phyloP scores from a whole-genome alignment of 2,329 filamentous ascomycete genomes.

The Talaromyces pinophilus region DNA sequence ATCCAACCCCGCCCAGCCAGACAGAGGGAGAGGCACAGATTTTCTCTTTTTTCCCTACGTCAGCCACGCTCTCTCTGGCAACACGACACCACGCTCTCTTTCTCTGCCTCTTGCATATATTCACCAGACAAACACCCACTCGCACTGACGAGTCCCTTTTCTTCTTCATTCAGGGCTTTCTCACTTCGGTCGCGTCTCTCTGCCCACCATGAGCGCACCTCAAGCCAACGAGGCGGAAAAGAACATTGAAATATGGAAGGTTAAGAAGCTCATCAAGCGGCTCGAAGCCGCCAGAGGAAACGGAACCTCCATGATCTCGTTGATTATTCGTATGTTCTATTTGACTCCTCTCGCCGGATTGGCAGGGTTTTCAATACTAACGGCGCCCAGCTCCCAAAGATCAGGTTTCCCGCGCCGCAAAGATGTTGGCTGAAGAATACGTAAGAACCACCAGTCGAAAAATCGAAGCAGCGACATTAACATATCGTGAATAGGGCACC shows the following conservation, averaged over 20 bases:
- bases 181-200: slow-evolving; percentile 21
- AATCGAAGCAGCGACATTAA: neutral
- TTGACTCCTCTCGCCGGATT: slow-evolving; percentile 11
- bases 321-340: slow-evolving; percentile 84
- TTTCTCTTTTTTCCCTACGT: slow-evolving; percentile 1
- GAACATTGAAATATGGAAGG: slow-evolving; percentile 87
- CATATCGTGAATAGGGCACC: slow-evolving; percentile 63
- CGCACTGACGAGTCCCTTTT: slow-evolving; percentile 1
- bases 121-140: neutral
- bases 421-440: slow-evolving; percentile 99
- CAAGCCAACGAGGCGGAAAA: slow-evolving; percentile 91
- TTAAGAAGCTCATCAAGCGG: slow-evolving; percentile 99
- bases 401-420: slow-evolving; percentile 90
- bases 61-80: slow-evolving; percentile 8
- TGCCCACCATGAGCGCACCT: slow-evolving; percentile 77
- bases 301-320: slow-evolving; percentile 98
- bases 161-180: slow-evolving; percentile 15
- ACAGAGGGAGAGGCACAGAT: neutral
- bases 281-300: slow-evolving; percentile 96
- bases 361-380: neutral
- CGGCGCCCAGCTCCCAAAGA: slow-evolving; percentile 79
- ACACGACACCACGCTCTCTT: neutral
- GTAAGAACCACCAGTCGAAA: slow-evolving; percentile 56
- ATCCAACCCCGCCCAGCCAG: slow-evolving; percentile 13
- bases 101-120: neutral